Percentiles rank a stretch among this genome's conserved stretches.
phyloP scores from a whole-genome alignment of 2,329 filamentous ascomycete species.

The Diatrype stigma region DNA sequence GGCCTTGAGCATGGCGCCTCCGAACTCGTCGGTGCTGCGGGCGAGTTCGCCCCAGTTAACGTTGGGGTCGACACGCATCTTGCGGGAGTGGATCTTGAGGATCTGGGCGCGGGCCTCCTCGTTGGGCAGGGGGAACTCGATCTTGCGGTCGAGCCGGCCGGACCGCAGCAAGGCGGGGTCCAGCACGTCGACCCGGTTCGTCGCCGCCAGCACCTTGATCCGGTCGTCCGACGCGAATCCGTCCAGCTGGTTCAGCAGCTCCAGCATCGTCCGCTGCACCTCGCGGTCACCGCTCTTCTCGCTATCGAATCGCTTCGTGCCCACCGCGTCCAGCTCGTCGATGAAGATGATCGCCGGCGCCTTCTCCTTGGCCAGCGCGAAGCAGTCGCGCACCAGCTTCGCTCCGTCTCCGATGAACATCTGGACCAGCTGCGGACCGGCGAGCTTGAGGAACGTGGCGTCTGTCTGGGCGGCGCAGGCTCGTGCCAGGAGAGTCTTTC shows the following conservation, averaged over 20 bases:
- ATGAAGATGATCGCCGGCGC: conserved; percentile 99
- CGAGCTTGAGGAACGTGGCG: conserved; percentile 96
- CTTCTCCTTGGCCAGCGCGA: conserved; percentile 97
- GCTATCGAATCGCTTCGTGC: conserved; percentile 97
- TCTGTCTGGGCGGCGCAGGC: conserved; percentile 97
- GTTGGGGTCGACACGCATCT: conserved; percentile 91
- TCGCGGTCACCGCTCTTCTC: conserved; percentile 97
- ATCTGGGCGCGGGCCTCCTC: conserved; percentile 97
- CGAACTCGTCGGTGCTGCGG: conserved; percentile 96
- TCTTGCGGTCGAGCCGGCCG: conserved; percentile 91
- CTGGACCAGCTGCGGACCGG: conserved; percentile 94
- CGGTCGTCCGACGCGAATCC: conserved; percentile 95
- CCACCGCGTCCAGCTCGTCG: conserved; percentile 96
- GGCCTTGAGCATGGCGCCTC: conserved; percentile 94
- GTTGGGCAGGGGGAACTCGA: conserved; percentile 96
- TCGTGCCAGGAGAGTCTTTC: conserved; percentile 87
- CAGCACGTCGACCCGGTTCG: conserved; percentile 89
- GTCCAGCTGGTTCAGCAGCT: conserved; percentile 96
- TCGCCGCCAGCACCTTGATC: conserved; percentile 93
- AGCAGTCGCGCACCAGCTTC: conserved; percentile 95
- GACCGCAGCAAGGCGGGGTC: conserved; percentile 89
- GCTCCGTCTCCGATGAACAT: conserved; percentile 99
- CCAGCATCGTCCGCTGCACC: conserved; percentile 97
- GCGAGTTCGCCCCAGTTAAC: conserved; percentile 97
- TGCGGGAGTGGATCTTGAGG: conserved; percentile 92